Conservation (phyloP, 441 rosid genomes). For the Biscutella laevigata region DNA sequence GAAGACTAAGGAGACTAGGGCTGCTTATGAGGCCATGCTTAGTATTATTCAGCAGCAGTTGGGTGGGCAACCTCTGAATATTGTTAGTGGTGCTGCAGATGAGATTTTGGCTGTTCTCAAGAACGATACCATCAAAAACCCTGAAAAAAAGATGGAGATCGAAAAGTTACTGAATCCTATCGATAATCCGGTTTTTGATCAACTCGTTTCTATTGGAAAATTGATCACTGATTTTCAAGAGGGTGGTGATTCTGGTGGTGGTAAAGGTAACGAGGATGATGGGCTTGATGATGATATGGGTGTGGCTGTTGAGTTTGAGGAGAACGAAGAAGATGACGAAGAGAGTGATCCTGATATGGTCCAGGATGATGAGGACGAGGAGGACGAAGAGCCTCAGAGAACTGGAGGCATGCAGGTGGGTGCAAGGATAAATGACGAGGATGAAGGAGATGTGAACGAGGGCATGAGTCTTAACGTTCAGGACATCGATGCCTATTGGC, state of each 20-base stretch:
- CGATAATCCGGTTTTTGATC: conserved; percentile 44
- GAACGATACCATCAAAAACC: conserved; percentile 49
- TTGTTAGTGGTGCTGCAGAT: conserved; percentile 79
- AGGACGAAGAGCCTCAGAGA: conserved; percentile 57
- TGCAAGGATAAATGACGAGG: conserved; percentile 70
- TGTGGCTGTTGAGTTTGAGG: conserved; percentile 90
- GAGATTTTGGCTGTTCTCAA: conserved; percentile 85
- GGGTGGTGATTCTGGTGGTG: conserved; percentile 43
- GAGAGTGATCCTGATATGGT: conserved; percentile 87
- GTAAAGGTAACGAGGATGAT: conserved; percentile 51
- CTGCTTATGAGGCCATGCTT: conserved; percentile 91
- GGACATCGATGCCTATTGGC: conserved; percentile 96
- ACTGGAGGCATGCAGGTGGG: conserved; percentile 84
- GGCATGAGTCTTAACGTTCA: conserved; percentile 73
- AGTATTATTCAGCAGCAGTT: conserved; percentile 79
- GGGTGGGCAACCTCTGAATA: conserved; percentile 80
- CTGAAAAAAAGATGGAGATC: conserved; percentile 79
- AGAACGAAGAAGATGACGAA: conserved; percentile 78
- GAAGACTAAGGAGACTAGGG: conserved; percentile 81
- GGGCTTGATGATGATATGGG: conserved; percentile 85
- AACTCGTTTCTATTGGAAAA: conserved; percentile 70
- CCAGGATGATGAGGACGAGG: conserved; percentile 75
- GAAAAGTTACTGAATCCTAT: conserved; percentile 66
- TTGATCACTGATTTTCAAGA: conserved; percentile 84
- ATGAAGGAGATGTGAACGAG: conserved; percentile 53